phyloP scores from a whole-genome alignment of 305 asterid species.

The Coffea humblotiana region DNA sequence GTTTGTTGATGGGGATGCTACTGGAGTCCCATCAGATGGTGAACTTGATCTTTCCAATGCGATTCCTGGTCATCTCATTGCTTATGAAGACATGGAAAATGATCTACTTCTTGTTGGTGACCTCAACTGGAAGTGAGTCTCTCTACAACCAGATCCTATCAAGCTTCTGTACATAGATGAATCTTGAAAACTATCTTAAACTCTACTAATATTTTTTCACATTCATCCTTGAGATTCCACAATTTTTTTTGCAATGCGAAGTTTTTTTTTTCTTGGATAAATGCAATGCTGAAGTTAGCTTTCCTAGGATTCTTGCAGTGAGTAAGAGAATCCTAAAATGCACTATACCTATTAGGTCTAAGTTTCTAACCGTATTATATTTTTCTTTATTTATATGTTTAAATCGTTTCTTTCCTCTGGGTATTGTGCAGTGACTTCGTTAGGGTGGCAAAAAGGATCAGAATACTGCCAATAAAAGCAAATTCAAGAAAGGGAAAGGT shows the following conservation, averaged over 20 bases:
- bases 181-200: background rate
- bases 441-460: constrained; percentile 72
- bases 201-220: no score
- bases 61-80: constrained; percentile 70
- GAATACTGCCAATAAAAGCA: constrained; percentile 65
- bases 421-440: constrained; percentile 64
- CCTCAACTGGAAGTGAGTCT: constrained; percentile 71
- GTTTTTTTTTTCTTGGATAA: no score
- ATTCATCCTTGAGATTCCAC: background rate
- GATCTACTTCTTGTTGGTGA: constrained; percentile 88
- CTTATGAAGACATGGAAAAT: constrained; percentile 81
- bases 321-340: background rate
- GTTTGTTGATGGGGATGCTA: constrained; percentile 44
- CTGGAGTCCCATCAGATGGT: background rate
- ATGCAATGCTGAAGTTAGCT: background rate
- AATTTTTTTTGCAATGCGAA: background rate
- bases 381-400: no score
- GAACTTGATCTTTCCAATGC: constrained; percentile 66
- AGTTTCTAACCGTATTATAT: background rate
- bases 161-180: background rate
- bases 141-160: background rate
- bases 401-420: background rate
- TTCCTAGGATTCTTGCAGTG: no score
- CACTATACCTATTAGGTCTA: background rate
- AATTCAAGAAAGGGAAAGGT: constrained; percentile 46